Evolutionary conservation across 768 basidiomycete species (phyloP), one percentile per base, ranked within the genome.

Genomic region (Boletus sp.): DNA sequence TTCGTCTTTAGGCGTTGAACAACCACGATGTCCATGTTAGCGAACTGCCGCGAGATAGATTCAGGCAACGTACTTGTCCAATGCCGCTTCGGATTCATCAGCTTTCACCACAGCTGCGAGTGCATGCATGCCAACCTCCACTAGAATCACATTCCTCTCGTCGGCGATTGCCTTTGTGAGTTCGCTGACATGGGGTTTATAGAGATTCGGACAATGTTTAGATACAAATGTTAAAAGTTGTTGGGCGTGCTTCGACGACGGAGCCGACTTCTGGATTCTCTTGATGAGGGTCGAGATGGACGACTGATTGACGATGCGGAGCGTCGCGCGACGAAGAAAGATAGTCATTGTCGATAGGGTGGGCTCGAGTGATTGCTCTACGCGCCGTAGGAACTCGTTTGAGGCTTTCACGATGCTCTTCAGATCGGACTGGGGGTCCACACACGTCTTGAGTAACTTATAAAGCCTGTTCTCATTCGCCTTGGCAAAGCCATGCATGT

Each of bases 381-480:
- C 63, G 30, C 92, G 83, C 25, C 84, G 82, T 17, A 83, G 65
- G 65, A 95, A 88, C 64, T 99, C 97, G 64, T 76, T 81, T 87
- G 81, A 81, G 7, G 90, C 77, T 70, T 95, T 98, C 54, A 88
- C 76, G 9, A 95, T 75, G 6, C 78, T 77, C 70, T 88, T 92
- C 25, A 98, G 71, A 64, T 95, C 91, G 0, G 88, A 85, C 62
- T 93, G 87, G 0, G 88, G 77, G 67, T 97, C 93, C 75, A 91
- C 79, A 59, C 90, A 87, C 0, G 80, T 87, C 68, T 84, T 88
- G 38, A 94, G 75, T 11, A 94, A 75, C 70, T 88, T 93, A 76
- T 93, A 98, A 8, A 95, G 75, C 37, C 93, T 79, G 23, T 79
- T 78, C 66, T 96, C 93, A 67, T 98, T 98, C 40, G 87, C 72